Conservation (phyloP, 257 asterid species). For the Forsythia suspensa region DNA sequence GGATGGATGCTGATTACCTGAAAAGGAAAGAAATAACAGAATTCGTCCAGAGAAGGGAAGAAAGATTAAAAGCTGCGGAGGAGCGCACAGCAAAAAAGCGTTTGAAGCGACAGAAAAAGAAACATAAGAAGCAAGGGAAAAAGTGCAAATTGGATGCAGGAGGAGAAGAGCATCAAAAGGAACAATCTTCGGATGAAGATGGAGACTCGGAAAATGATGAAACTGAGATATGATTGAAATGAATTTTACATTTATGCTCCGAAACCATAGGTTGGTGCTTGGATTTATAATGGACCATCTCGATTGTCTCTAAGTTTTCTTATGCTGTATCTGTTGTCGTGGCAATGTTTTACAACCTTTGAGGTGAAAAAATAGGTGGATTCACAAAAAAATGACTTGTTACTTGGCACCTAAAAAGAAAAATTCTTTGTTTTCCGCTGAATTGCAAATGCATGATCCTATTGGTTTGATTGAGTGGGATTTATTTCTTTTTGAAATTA, state of each 20-base stretch:
- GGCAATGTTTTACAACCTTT: background rate
- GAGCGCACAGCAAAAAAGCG: conserved; percentile 88
- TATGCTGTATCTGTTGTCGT: background rate
- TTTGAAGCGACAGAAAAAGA: conserved; percentile 79
- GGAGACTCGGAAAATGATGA: conserved; percentile 50
- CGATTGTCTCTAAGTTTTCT: background rate
- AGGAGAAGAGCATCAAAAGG: conserved; percentile 47
- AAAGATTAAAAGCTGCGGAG: conserved; percentile 84
- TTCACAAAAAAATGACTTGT: background rate
- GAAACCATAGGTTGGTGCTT: background rate
- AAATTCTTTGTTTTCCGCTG: background rate
- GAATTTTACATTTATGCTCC: background rate
- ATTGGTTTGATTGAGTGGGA: background rate
- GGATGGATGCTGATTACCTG: conserved; percentile 86
- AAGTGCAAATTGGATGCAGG: conserved; percentile 38
- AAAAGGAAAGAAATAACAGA: conserved; percentile 75
- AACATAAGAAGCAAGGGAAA: conserved; percentile 69
- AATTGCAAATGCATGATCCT: background rate
- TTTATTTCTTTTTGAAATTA: no score
- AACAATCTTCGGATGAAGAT: conserved; percentile 57
- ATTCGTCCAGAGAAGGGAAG: conserved; percentile 74
- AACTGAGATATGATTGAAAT: conserved; percentile 21
- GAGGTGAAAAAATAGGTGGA: background rate
- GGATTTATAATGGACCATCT: background rate
- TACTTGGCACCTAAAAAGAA: background rate